Base-by-base conservation (phyloP, 495 filamentous ascomycete species). In the Daldinia childiae region DNA sequence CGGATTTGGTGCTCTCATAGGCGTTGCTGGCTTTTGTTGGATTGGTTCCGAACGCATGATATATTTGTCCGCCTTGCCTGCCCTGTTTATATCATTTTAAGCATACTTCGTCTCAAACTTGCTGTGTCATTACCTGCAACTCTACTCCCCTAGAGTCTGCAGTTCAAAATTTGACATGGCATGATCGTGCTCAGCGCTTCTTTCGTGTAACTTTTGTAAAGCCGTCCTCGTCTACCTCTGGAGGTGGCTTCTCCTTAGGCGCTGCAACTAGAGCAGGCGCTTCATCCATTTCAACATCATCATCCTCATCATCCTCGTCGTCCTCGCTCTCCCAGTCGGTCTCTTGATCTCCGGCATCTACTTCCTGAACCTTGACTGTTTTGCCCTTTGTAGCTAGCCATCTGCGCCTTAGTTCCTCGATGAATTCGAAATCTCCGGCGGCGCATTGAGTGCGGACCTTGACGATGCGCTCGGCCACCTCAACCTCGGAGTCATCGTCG, bases 201-300 rank as follows among this genome's bases (percentile, higher is more conserved):
- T 90, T 93, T 66, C 88, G 86, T 67, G 90, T 85, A 64, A 97
- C 92, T 82, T 90, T 93, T n/a, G 90, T 93, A 78, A 98, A 98
- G 14, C 95, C 95, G 72, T 98, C 95, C 59, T 97, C 93, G 80
- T 98, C 95, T 56, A 97, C 83, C 79, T 93, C 91, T 1, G 92
- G 91, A 73, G 87, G 88, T 51, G 82, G 77, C 79, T 86, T 93
- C 80, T 90, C 89, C 76, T 84, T 89, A 12, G 82, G 85, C 14
- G 82, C 84, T 21, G 85, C 74, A 43, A 89, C 87, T 58, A 90
- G 76, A 21, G 81, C 73, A 11, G 92, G 91, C 48, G 89, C 90
- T 56, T 93, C 93, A 7, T 79, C 86, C 92, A 96, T 95, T 65
- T 93, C 91, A 51, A 88, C 86, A 74, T 93, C 90, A 57, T 80